Conservation (phyloP, 202 grass and related monocot species). For the Eragrostis tef region DNA sequence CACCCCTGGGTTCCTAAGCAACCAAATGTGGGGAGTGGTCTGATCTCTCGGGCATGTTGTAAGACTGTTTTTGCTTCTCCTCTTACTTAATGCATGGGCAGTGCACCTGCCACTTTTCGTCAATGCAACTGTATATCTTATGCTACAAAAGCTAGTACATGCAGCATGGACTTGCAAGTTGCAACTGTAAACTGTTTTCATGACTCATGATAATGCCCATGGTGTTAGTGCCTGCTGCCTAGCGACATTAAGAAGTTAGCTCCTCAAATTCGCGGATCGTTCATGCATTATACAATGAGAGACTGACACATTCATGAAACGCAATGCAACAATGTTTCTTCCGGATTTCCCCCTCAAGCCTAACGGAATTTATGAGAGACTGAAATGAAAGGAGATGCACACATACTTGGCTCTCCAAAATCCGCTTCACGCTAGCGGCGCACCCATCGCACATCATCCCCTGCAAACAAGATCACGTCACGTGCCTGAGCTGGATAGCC, state of each 20-base stretch:
- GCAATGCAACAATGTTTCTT: not conserved
- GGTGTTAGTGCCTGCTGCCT: not conserved
- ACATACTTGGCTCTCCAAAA: slow-evolving; percentile 78
- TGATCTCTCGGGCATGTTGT: too few species aligned
- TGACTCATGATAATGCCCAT: not conserved
- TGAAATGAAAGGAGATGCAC: not conserved
- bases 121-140: not conserved
- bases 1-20: too few species aligned
- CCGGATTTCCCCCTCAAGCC: not conserved
- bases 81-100: too few species aligned
- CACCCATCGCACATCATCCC: slow-evolving; percentile 93
- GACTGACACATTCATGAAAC: not conserved
- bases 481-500: not conserved
- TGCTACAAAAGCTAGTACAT: not conserved
- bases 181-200: slow-evolving; percentile 20
- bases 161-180: not conserved
- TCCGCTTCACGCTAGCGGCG: slow-evolving; percentile 78
- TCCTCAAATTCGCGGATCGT: not conserved
- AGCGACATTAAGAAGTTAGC: not conserved
- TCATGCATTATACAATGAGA: not conserved
- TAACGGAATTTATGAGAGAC: not conserved
- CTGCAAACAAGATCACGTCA: slow-evolving; percentile 42
- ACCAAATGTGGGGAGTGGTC: too few species aligned
- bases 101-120: too few species aligned
- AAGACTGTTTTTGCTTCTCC: too few species aligned